A percentile compares a stretch with the other conserved stretches of the same genome.
Evolutionary conservation across 345 rosid genomes (phyloP).

Genomic region (Aquilaria yunnanensis): DNA sequence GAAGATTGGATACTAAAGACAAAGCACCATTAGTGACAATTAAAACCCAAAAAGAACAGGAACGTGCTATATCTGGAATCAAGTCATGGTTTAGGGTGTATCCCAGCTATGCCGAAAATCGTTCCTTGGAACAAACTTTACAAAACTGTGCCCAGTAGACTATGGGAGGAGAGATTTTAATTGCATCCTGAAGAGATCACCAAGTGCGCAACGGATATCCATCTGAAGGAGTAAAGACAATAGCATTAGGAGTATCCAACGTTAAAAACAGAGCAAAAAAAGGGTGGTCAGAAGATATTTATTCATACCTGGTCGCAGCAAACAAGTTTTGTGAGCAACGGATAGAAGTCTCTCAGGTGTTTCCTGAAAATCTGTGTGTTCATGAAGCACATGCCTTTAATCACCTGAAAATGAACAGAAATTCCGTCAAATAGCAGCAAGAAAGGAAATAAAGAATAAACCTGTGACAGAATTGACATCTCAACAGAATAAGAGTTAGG

Average conservation of each 20-base stretch:
- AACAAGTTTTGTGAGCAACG: constrained; percentile 72
- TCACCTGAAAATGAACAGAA: constrained; percentile 37
- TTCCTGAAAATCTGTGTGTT: constrained; percentile 64
- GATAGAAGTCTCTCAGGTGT: constrained; percentile 80
- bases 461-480: too few relatives aligned
- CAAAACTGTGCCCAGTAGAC: constrained; percentile 3
- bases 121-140: constrained; percentile 6
- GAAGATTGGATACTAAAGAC: too few relatives aligned
- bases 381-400: constrained; percentile 87
- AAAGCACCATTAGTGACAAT: too few relatives aligned
- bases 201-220: constrained; percentile 87
- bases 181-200: constrained; percentile 76
- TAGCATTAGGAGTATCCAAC: neutral
- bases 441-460: too few relatives aligned
- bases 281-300: too few relatives aligned
- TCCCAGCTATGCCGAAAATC: constrained; percentile 16
- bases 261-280: too few relatives aligned
- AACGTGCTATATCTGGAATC: neutral
- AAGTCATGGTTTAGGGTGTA: too few relatives aligned
- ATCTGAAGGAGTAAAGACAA: constrained; percentile 35
- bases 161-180: constrained; percentile 64
- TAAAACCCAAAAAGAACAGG: too few relatives aligned
- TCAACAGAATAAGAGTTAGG: too few relatives aligned
- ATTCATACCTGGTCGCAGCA: constrained; percentile 75
- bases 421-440: neutral